Evolutionary conservation across 1,284 basidiomycete species (phyloP).

Genomic region (Ganoderma boninense): DNA sequence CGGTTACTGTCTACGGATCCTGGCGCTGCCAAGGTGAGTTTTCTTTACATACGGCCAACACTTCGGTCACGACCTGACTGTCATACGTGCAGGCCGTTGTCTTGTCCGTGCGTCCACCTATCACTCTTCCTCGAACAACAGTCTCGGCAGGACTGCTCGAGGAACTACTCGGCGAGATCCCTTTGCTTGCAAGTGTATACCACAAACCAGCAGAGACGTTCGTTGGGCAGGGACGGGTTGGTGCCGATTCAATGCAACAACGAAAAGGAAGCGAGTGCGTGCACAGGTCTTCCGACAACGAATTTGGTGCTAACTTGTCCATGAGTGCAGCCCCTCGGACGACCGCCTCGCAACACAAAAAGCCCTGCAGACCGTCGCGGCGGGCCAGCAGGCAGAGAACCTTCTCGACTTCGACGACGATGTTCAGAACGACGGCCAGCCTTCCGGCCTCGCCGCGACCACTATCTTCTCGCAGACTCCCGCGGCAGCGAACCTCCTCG

Average conservation of each 20-base stretch:
- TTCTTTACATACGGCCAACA: not conserved
- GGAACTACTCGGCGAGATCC: constrained; percentile 90
- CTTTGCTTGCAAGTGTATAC: constrained; percentile 90
- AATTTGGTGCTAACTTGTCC: constrained; percentile 15
- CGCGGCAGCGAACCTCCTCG: constrained; percentile 73
- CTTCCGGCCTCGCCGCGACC: constrained; percentile 79
- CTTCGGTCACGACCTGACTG: constrained; percentile 1
- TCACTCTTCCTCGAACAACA: constrained; percentile 90
- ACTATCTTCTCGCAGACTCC: constrained; percentile 74
- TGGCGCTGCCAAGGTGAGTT: constrained; percentile 85
- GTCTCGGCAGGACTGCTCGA: constrained; percentile 92
- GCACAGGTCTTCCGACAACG: constrained; percentile 13
- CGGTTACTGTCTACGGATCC: constrained; percentile 92
- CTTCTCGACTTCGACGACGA: constrained; percentile 92
- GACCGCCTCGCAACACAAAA: constrained; percentile 81
- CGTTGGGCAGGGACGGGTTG: constrained; percentile 84
- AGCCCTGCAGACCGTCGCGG: constrained; percentile 88
- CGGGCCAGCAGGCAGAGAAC: constrained; percentile 93
- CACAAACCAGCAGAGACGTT: constrained; percentile 96
- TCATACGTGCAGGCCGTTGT: constrained; percentile 77
- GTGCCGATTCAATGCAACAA: constrained; percentile 85
- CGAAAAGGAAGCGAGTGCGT: constrained; percentile 71
- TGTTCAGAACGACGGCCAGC: constrained; percentile 64
- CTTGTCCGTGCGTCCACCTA: constrained; percentile 90
- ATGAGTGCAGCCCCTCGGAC: constrained; percentile 52